These are phyloP conservation scores for Pythium brachiatum DNA, from an alignment of 352 stramenopile species.

Conservation along the genomic window DNA sequence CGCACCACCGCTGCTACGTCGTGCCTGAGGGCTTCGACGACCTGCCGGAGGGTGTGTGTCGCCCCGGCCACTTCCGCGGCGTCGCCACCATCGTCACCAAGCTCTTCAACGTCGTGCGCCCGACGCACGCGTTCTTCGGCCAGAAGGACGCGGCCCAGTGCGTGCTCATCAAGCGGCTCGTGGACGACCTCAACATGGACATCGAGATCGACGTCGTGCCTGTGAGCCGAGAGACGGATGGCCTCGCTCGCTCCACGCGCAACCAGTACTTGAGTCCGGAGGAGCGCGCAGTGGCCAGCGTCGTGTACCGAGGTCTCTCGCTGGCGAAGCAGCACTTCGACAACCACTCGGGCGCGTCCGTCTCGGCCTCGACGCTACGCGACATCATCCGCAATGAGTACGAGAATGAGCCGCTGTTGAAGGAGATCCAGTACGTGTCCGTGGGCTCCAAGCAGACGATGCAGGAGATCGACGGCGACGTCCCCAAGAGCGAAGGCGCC, in stretches of 20 bases:
- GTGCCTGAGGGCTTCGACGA: slow-evolving; percentile 94
- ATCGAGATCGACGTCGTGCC: slow-evolving; percentile 90
- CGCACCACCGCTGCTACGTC: slow-evolving; percentile 86
- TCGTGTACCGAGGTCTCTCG: slow-evolving; percentile 86
- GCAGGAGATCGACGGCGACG: slow-evolving; percentile 80
- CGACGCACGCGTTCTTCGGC: slow-evolving; percentile 97
- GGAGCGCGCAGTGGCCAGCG: slow-evolving; percentile 84
- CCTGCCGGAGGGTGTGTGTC: slow-evolving; percentile 88
- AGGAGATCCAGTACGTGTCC: slow-evolving; percentile 95
- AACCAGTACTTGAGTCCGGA: slow-evolving; percentile 96
- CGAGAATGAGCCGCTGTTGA: slow-evolving; percentile 87
- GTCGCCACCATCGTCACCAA: slow-evolving; percentile 99
- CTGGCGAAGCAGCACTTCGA: slow-evolving; percentile 48
- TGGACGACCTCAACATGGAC: slow-evolving; percentile 96
- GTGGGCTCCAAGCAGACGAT: slow-evolving; percentile 94
- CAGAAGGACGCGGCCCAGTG: slow-evolving; percentile 99
- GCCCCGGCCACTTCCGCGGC: slow-evolving; percentile 97
- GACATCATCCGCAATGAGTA: slow-evolving; percentile 54
- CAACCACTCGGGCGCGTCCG: slow-evolving; percentile 21
- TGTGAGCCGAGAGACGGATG: slow-evolving; percentile 93
- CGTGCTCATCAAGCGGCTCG: slow-evolving; percentile 93
- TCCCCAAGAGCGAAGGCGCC: slow-evolving; percentile 60
- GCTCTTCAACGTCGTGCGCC: slow-evolving; percentile 98
- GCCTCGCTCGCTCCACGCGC: slow-evolving; percentile 96
- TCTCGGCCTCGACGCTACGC: slow-evolving; percentile 41